Percentiles rank a stretch among this genome's conserved stretches.
Conservation (phyloP, 768 basidiomycete species). For the Hortiboletus flavorubellus region DNA sequence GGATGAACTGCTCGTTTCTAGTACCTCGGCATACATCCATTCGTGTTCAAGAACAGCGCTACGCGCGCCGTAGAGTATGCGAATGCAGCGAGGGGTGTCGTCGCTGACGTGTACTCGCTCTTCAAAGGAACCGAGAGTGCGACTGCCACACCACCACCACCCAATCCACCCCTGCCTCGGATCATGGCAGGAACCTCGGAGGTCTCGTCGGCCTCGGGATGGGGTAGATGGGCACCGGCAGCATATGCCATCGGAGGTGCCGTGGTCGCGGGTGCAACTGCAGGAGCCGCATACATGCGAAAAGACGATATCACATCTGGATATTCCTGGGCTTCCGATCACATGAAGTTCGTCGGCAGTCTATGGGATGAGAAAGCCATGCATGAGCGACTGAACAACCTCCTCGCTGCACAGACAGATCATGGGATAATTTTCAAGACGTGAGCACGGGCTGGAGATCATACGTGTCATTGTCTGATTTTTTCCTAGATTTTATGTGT, state of each 20-base stretch:
- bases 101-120: conserved; percentile 57
- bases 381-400: conserved; percentile 54
- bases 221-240: conserved; percentile 67
- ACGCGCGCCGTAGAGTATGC: conserved; percentile 73
- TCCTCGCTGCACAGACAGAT: conserved; percentile 58
- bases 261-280: conserved; percentile 76
- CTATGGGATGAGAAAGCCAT: conserved; percentile 77
- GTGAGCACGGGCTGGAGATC: conserved; percentile 41
- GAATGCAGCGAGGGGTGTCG: conserved; percentile 59
- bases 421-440: conserved; percentile 68
- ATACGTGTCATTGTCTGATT: neutral
- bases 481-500: conserved; percentile 68
- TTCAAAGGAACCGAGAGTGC: conserved; percentile 44
- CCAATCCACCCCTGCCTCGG: conserved; percentile 29
- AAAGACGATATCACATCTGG: conserved; percentile 70
- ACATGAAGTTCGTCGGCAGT: conserved; percentile 85
- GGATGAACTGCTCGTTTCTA: conserved; percentile 29
- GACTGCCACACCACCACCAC: conserved; percentile 19
- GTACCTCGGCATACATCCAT: conserved; percentile 87
- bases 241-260: conserved; percentile 73
- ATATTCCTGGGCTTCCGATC: conserved; percentile 76
- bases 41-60: conserved; percentile 79
- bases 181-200: conserved; percentile 30
- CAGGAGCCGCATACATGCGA: conserved; percentile 79
- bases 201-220: conserved; percentile 32